phyloP scores from a whole-genome alignment of 805 yeast species.

The Diddensiella santjacobensis region DNA sequence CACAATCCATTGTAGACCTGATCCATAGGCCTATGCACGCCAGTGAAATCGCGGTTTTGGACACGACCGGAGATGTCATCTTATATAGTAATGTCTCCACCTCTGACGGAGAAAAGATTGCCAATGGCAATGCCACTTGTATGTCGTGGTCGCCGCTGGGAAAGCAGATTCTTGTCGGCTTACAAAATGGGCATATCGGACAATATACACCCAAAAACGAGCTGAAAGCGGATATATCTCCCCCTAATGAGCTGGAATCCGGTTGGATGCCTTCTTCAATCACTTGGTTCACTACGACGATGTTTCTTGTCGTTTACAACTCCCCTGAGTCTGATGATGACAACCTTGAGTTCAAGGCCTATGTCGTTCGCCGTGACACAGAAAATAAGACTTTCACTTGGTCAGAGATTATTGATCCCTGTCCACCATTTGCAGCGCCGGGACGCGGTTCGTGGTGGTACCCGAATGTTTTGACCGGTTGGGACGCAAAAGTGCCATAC shows the following conservation, averaged over 20 bases:
- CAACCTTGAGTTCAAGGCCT: conserved; percentile 20
- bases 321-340: conserved; percentile 14
- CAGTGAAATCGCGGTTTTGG: conserved; percentile 16
- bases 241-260: conserved; percentile 14
- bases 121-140: conserved; percentile 12
- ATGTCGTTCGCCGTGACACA: conserved; percentile 15
- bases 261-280: conserved; percentile 6
- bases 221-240: conserved; percentile 6
- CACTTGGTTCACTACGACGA: conserved; percentile 23
- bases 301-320: conserved; percentile 25
- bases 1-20: conserved; percentile 13
- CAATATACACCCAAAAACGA: conserved; percentile 19
- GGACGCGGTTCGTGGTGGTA: conserved; percentile 27
- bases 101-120: not conserved
- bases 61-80: conserved; percentile 11
- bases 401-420: conserved; percentile 23
- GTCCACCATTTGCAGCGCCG: conserved; percentile 31
- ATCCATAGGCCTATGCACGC: conserved; percentile 20
- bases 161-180: conserved; percentile 23
- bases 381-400: conserved; percentile 10
- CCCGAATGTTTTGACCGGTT: conserved; percentile 18
- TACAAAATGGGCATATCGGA: conserved; percentile 19
- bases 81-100: conserved; percentile 3
- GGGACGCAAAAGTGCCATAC: conserved; percentile 21
- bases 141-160: conserved; percentile 30